A percentile compares a stretch with the other conserved stretches of the same genome.
phyloP scores from a whole-genome alignment of 176 grass and related monocot species.

The Echinochloa phyllopogon region DNA sequence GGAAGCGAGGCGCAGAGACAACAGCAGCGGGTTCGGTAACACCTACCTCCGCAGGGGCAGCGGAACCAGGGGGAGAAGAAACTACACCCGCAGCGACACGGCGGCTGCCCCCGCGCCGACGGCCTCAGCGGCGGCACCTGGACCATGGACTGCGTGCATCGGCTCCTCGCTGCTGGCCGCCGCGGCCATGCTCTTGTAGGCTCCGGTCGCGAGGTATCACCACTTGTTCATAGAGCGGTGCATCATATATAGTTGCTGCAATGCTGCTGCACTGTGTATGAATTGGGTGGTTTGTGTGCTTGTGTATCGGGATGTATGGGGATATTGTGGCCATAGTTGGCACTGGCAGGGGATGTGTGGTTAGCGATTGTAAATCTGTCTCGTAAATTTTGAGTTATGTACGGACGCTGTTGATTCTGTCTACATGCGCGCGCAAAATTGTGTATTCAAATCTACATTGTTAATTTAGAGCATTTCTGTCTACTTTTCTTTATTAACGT shows the following conservation, averaged over 20 bases:
- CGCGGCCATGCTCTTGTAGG: conserved; percentile 27
- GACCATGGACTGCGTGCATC: conserved; percentile 15
- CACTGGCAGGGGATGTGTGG: background rate
- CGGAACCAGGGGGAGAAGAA: too few relatives aligned
- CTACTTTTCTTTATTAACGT: too few relatives aligned
- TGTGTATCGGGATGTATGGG: too few relatives aligned
- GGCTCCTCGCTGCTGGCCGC: conserved; percentile 29
- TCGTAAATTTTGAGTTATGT: background rate
- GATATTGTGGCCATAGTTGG: background rate
- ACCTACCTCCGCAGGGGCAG: too few relatives aligned
- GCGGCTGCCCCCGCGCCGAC: too few relatives aligned
- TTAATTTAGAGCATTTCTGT: background rate
- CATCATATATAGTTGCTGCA: too few relatives aligned
- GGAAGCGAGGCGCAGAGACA: conserved; percentile 25
- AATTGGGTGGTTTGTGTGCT: too few relatives aligned
- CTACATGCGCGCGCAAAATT: background rate
- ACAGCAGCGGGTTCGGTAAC: background rate
- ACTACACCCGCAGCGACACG: too few relatives aligned
- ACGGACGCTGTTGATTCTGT: background rate
- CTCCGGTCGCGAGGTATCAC: background rate
- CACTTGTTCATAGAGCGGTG: too few relatives aligned
- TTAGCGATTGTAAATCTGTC: background rate
- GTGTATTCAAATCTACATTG: background rate
- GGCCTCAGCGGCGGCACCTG: conserved; percentile 40
- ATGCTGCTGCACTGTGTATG: too few relatives aligned